Conservation (phyloP, 2,329 filamentous ascomycete genomes). For the Verruconis gallopava region DNA sequence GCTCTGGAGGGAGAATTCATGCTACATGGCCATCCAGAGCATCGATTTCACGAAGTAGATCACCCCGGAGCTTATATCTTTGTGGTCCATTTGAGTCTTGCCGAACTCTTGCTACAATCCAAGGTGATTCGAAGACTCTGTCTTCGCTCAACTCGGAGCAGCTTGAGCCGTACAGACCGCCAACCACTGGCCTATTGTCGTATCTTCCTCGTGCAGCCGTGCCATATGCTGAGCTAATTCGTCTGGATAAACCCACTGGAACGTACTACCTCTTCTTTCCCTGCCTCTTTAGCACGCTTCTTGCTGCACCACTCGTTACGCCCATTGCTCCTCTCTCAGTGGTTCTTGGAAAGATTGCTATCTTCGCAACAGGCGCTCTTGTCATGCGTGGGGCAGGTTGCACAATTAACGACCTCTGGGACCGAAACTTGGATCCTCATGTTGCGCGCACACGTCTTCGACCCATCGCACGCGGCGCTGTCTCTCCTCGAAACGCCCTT, state of each 20-base stretch:
- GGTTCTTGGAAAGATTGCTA: constrained; percentile 48
- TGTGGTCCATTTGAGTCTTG: no score
- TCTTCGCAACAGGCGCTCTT: constrained; percentile 65
- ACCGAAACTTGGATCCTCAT: constrained; percentile 72
- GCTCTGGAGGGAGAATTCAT: no score
- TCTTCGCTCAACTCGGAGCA: no score
- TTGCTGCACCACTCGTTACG: constrained; percentile 57
- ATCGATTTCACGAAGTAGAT: no score
- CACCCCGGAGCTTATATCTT: no score
- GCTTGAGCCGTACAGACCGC: constrained; percentile 45
- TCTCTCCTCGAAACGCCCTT: constrained; percentile 58
- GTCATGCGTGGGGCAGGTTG: constrained; percentile 83
- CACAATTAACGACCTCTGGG: constrained; percentile 84
- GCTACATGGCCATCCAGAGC: no score
- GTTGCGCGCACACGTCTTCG: constrained; percentile 64
- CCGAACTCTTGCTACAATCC: no score
- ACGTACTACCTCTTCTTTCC: constrained; percentile 80
- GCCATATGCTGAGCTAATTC: constrained; percentile 70
- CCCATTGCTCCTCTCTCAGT: constrained; percentile 48
- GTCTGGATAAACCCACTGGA: constrained; percentile 68
- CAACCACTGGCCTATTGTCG: constrained; percentile 58
- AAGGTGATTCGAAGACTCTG: no score
- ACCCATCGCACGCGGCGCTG: constrained; percentile 66
- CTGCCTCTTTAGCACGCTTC: constrained; percentile 69
- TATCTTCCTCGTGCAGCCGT: constrained; percentile 55